These are phyloP conservation scores for Ceratobasidium sp. DNA, from an alignment of 1,284 basidiomycete species.

Conservation along the genomic window DNA sequence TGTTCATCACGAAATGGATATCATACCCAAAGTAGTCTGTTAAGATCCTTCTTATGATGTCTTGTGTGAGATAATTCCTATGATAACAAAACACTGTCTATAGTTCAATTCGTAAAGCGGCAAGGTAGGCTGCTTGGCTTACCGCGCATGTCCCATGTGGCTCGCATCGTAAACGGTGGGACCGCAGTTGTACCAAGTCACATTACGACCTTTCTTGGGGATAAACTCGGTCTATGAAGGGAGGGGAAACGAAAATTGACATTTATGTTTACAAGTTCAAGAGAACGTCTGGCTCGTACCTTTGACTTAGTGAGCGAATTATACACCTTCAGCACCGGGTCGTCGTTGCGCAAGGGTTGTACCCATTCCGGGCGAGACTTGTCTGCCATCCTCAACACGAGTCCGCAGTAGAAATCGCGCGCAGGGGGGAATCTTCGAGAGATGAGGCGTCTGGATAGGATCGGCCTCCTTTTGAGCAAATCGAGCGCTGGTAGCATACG, in stretches of 20 bases:
- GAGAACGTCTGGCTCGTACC: conserved; percentile 56
- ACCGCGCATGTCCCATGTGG: conserved; percentile 99
- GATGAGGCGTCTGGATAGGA: not conserved
- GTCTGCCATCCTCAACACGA: conserved; percentile 39
- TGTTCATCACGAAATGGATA: conserved; percentile 99
- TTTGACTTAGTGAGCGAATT: conserved; percentile 95
- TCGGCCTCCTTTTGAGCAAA: conserved; percentile 17
- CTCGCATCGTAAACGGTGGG: conserved; percentile 99
- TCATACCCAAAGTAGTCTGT: conserved; percentile 97
- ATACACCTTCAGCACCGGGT: conserved; percentile 76
- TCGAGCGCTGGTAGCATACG: conserved; percentile 18
- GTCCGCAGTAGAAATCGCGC: not conserved
- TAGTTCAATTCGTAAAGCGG: conserved; percentile 39
- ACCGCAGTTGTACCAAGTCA: conserved; percentile 99
- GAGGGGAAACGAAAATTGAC: conserved; percentile 2
- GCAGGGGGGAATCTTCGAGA: not conserved
- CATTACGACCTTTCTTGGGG: conserved; percentile 77
- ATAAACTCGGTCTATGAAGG: conserved; percentile 76
- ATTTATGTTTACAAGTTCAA: conserved; percentile 41
- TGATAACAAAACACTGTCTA: conserved; percentile 2
- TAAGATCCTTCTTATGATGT: conserved; percentile 91
- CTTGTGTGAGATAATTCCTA: conserved; percentile 98
- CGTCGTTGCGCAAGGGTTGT: conserved; percentile 48
- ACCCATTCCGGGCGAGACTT: conserved; percentile 52
- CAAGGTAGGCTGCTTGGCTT: conserved; percentile 47